These are phyloP conservation scores for Xylaria scruposa DNA, from an alignment of 495 filamentous ascomycete species.

Conservation along the genomic window DNA sequence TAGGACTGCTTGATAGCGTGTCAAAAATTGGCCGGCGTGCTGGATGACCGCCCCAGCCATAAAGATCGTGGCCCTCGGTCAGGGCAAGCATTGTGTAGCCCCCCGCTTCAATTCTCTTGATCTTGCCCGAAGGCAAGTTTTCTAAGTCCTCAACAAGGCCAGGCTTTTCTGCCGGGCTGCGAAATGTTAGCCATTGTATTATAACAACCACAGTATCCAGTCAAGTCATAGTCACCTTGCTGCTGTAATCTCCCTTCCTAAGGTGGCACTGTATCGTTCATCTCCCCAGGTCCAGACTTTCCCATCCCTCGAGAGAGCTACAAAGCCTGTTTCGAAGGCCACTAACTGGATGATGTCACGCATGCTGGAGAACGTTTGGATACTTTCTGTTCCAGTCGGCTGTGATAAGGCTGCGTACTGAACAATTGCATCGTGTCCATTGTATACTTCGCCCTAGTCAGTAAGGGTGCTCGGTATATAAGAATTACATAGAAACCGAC, in stretches of 20 bases:
- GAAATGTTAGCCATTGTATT: slow-evolving; percentile 27
- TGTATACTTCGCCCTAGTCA: slow-evolving; percentile 33
- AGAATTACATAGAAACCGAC: slow-evolving; percentile 20
- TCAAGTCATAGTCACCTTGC: slow-evolving; percentile 38
- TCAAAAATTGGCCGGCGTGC: slow-evolving; percentile 30
- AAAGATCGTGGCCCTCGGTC: slow-evolving; percentile 63
- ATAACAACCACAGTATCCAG: neutral
- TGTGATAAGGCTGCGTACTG: slow-evolving; percentile 37
- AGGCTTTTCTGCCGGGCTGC: slow-evolving; percentile 52
- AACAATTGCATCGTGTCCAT: slow-evolving; percentile 30
- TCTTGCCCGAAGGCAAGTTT: slow-evolving; percentile 56
- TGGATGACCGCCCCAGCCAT: slow-evolving; percentile 65
- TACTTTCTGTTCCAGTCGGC: slow-evolving; percentile 4
- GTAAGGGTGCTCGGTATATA: slow-evolving; percentile 4
- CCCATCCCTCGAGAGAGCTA: slow-evolving; percentile 53
- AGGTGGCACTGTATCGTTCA: slow-evolving; percentile 55
- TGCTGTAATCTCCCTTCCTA: slow-evolving; percentile 50
- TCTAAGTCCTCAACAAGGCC: slow-evolving; percentile 53
- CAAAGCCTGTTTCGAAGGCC: slow-evolving; percentile 60
- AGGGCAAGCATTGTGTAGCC: slow-evolving; percentile 65
- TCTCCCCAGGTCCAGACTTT: slow-evolving; percentile 68
- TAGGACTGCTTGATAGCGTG: slow-evolving; percentile 38
- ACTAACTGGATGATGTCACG: slow-evolving; percentile 50
- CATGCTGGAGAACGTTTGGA: slow-evolving; percentile 33
- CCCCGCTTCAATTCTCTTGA: slow-evolving; percentile 60